These are phyloP conservation scores for Boletus coccyginus DNA, from an alignment of 768 basidiomycete genomes.

Conservation along the genomic window DNA sequence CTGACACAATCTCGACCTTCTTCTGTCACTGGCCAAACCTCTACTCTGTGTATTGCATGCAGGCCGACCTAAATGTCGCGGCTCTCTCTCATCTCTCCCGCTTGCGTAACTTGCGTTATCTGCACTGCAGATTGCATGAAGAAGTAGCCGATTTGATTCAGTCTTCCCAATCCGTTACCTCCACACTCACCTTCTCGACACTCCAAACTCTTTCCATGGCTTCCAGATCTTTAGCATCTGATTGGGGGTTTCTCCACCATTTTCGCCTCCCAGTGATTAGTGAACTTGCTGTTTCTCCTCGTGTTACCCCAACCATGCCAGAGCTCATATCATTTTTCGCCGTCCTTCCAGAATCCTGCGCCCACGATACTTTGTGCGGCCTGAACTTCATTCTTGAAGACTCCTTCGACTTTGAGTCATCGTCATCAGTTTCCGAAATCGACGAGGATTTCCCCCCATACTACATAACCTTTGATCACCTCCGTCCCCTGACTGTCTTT, in stretches of 20 bases:
- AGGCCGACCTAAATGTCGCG: neutral
- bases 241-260: neutral
- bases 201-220: neutral
- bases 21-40: constrained; percentile 9
- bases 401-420: neutral
- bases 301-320: neutral
- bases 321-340: constrained; percentile 5
- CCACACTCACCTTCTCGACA: neutral
- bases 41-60: neutral
- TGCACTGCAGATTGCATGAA: neutral
- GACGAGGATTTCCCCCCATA: neutral
- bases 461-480: neutral
- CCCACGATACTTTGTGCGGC: too few relatives aligned
- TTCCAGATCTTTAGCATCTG: neutral
- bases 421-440: neutral
- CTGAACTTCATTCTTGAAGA: neutral
- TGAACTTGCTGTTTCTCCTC: neutral
- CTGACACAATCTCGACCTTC: neutral
- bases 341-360: neutral
- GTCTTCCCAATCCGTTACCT: neutral
- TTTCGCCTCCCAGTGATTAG: neutral
- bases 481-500: constrained; percentile 5
- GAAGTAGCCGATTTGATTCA: neutral
- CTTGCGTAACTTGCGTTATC: neutral
- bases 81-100: constrained; percentile 4